Base-by-base conservation (phyloP, 169 alveolate genomes). In the Toxoplasma gondii region DNA sequence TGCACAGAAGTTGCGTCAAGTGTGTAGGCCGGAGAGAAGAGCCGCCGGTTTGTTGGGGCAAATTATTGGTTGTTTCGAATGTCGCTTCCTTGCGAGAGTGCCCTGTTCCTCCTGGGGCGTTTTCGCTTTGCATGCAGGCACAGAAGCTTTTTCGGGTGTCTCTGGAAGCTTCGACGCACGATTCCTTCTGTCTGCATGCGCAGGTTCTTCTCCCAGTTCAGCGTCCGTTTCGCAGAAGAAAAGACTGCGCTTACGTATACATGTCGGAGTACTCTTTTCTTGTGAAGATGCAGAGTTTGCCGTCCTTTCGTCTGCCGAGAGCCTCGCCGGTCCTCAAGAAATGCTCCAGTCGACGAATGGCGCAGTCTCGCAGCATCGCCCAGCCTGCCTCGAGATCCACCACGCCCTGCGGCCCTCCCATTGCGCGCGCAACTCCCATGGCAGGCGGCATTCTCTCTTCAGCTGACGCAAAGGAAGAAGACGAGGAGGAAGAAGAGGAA, bases 381-480 rank as follows among this genome's bases (percentile, higher is more conserved):
- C 90, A 82, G 38, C 90, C 90, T 12, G 53, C 53, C 34, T 82
- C 90, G n/a, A 82, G 67, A 0, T 82, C 90, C 24, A 82, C 64
- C 34, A 82, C 64, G 34, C 90, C 67, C 41, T 29, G 90, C 31
- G 86, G 86, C 45, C 86, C 86, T 78, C 90, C 90, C 90, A 38
- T 43, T 27, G 67, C 67, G 0, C 67, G 90, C 67, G 90, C 39
- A 22, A 82, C 29, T 1, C 67, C 53, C 90, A 43, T 43, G 22
- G 69, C 2, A 39, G 90, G 69, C 53, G 69, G 39, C 10, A 36
- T 16, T 9, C 49, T 74, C n/a, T 36, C 84, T 27, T 74, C 39
- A 0, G 39, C 41, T 12, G 84, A 9, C 2, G 84, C 5, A 24
- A 44, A 31, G 22, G 84, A 31, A 22, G 45, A 31, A 74, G 84